These are phyloP conservation scores for Haberlea rhodopensis DNA, from an alignment of 257 asterid species.

Conservation along the genomic window DNA sequence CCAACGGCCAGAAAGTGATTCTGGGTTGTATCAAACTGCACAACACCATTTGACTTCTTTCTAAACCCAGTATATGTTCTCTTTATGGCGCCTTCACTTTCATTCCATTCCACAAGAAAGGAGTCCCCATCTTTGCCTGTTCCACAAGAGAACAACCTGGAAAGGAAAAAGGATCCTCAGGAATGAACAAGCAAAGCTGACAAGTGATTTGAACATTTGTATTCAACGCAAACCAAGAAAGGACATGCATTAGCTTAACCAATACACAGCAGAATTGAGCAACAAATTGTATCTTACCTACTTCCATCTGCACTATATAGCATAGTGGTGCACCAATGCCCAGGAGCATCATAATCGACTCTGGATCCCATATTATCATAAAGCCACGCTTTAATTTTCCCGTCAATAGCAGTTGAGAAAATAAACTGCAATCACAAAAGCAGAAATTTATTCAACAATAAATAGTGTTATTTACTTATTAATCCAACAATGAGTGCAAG, in stretches of 20 bases:
- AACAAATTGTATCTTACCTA: conserved; percentile 46
- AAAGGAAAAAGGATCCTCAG: conserved; percentile 23
- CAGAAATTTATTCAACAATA: conserved; percentile 18
- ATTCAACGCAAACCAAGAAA: not conserved
- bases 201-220: not conserved
- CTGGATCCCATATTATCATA: conserved; percentile 94
- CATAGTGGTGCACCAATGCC: conserved; percentile 96
- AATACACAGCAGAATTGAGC: not conserved
- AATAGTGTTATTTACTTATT: conserved; percentile 10
- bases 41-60: conserved; percentile 75
- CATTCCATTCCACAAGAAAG: conserved; percentile 96
- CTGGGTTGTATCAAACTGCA: conserved; percentile 92
- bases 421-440: conserved; percentile 63
- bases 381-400: conserved; percentile 98
- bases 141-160: conserved; percentile 97
- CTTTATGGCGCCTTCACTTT: conserved; percentile 97
- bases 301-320: conserved; percentile 97
- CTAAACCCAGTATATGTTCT: conserved; percentile 81
- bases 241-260: not conserved
- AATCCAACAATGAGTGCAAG: conserved; percentile 4
- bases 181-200: conserved; percentile 18
- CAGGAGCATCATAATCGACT: conserved; percentile 99
- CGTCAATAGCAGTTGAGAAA: conserved; percentile 93
- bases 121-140: conserved; percentile 97
- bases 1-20: conserved; percentile 96